These are phyloP conservation scores for Sporobolus alterniflorus DNA, from an alignment of 202 grass and related monocot species.

Conservation along the genomic window DNA sequence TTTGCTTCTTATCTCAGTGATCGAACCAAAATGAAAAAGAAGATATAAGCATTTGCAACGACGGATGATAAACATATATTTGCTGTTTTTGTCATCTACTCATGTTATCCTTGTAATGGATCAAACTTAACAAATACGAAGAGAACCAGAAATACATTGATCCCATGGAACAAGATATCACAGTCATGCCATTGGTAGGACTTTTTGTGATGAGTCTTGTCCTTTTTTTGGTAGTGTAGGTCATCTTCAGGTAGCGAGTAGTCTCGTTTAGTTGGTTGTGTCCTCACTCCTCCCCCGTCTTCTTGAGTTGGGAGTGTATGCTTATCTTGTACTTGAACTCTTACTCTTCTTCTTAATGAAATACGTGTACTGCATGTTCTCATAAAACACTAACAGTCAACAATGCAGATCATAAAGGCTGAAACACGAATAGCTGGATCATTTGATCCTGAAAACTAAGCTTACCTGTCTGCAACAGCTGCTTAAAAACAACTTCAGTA, in stretches of 20 bases:
- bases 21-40: no score
- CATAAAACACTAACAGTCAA: neutral
- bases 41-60: neutral
- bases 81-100: neutral
- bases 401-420: neutral
- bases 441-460: neutral
- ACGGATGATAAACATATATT: neutral
- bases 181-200: neutral
- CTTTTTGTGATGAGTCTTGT: no score
- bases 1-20: no score
- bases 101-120: neutral
- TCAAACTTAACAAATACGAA: neutral
- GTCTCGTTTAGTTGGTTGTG: no score
- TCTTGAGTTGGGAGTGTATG: no score
- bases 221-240: no score
- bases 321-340: no score
- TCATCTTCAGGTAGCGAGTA: no score
- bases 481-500: neutral
- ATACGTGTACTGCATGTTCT: no score
- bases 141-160: neutral
- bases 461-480: neutral
- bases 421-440: neutral
- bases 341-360: no score
- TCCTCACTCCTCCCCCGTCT: no score
- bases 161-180: neutral